Evolutionary conservation across 306 rosid species (phyloP), one percentile per base, ranked within the genome.

Genomic region (Inga oerstediana): DNA sequence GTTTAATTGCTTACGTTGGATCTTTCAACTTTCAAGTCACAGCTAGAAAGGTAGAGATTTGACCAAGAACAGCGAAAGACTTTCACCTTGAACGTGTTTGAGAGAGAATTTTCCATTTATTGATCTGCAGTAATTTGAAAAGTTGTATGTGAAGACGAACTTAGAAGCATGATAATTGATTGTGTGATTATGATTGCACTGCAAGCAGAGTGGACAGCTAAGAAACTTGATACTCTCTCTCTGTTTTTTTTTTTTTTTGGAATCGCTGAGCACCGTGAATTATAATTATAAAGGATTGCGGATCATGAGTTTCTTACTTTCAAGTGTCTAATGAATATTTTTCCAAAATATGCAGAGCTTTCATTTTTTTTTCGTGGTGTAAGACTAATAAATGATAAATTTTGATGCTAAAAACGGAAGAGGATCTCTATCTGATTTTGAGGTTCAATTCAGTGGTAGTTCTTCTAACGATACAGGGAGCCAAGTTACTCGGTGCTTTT

Each of bases 1-100:
- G 62, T 74, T 56, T 79, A 77, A 19, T 69, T 68, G 67, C 20
- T 70, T 35, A 19, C 22, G 74, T 30, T 74, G 74, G 58, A 35
- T 67, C 70, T 78, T 39, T 39, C 43, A 39, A 39, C 8, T 39
- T 39, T 77, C 62, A 56, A 46, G 37, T 82, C 37, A 30, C 30
- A 4, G 27, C 67, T 54, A 74, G 68, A 83, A 62, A 78, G 32
- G 75, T 14, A 16, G 17, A 12, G 39, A 51, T 54, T 49, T 51
- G 80, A 66, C 74, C 22, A 30, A 64, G 32, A 75, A 68, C 49
- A 68, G 44, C 22, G 46, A 30, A 48, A 82, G 67, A 56, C 62
- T 45, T 71, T 83, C 67, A 34, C 34, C 7, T n/a, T 16, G 20
- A 32, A 39, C 24, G 44, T 70, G 72, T 77, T 59, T 32, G 66